These are phyloP conservation scores for Aspergillus sp. DNA, from an alignment of 2,329 filamentous ascomycete genomes.

Conservation along the genomic window DNA sequence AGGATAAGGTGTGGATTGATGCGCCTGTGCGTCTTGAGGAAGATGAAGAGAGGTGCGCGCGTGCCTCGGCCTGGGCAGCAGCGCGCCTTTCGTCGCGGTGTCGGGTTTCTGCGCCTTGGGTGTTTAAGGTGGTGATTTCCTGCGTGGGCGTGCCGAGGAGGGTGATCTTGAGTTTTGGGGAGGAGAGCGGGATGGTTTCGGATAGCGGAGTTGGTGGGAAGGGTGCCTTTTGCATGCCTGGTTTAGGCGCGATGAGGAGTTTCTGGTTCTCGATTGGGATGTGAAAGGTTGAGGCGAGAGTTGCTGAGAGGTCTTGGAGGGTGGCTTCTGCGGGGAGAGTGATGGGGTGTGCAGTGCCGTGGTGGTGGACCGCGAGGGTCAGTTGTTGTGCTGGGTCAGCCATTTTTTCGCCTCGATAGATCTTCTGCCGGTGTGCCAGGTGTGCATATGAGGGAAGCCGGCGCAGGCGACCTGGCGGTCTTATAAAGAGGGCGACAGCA, in stretches of 20 bases:
- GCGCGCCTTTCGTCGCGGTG: conserved; percentile 31
- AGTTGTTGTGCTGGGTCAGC: conserved; percentile 22
- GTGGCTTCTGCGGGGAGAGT: conserved; percentile 52
- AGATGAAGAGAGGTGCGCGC: conserved; percentile 2
- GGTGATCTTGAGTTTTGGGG: conserved; percentile 46
- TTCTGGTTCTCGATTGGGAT: conserved; percentile 46
- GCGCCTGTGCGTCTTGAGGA: not conserved
- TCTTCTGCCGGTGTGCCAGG: not conserved
- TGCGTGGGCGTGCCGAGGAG: conserved; percentile 44
- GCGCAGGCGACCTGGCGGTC: not conserved
- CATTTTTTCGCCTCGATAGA: not conserved
- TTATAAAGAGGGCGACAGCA: not conserved
- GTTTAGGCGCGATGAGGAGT: conserved; percentile 48
- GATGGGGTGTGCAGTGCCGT: conserved; percentile 52
- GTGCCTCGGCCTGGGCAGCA: conserved; percentile 23
- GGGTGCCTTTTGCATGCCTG: conserved; percentile 47
- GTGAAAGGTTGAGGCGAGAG: conserved; percentile 34
- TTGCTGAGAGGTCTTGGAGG: conserved; percentile 44
- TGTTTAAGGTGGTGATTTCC: conserved; percentile 45
- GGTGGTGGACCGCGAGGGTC: conserved; percentile 54
- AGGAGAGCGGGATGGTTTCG: conserved; percentile 32
- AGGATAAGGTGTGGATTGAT: conserved; percentile 27
- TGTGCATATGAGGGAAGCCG: not conserved
- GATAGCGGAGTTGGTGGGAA: conserved; percentile 39
- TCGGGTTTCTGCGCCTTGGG: conserved; percentile 29